Evolutionary conservation across 2,329 filamentous ascomycete species (phyloP).

Genomic region (Penicillium corylophilum): DNA sequence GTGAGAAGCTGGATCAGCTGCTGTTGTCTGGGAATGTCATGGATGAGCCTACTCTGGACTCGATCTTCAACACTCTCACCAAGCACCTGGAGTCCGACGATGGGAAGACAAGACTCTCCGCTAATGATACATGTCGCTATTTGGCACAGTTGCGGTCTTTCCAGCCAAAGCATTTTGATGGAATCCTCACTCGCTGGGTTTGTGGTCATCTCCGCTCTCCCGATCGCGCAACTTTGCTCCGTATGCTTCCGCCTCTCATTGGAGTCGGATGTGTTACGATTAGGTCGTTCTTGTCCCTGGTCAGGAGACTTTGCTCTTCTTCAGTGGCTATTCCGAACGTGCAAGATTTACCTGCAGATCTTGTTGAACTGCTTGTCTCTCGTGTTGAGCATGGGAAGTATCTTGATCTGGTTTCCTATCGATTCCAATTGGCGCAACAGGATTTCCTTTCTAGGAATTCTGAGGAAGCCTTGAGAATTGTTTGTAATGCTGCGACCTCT

Average conservation of each 20-base stretch:
- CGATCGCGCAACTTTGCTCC: conserved; percentile 32
- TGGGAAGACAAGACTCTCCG: conserved; percentile 29
- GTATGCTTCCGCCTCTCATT: conserved; percentile 42
- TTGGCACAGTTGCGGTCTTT: conserved; percentile 46
- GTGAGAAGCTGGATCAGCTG: conserved; percentile 48
- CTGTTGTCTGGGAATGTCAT: conserved; percentile 47
- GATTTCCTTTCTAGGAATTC: conserved; percentile 39
- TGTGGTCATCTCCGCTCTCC: conserved; percentile 36
- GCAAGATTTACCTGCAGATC: conserved; percentile 29
- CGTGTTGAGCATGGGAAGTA: conserved; percentile 13
- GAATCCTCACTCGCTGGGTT: conserved; percentile 45
- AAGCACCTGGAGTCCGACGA: conserved; percentile 36
- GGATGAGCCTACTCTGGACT: conserved; percentile 45
- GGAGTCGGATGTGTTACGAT: conserved; percentile 48
- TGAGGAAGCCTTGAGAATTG: conserved; percentile 33
- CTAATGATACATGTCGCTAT: conserved; percentile 42
- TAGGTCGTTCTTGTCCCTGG: conserved; percentile 38
- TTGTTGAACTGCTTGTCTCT: conserved; percentile 34
- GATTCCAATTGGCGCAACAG: conserved; percentile 40
- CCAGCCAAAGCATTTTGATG: conserved; percentile 45
- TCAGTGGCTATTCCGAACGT: conserved; percentile 27
- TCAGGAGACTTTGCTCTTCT: conserved; percentile 32
- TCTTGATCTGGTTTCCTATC: conserved; percentile 41
- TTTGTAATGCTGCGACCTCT: conserved; percentile 32
- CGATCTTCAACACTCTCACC: conserved; percentile 43